Evolutionary conservation across 2,329 filamentous ascomycete genomes (phyloP).

Genomic region (Fusarium musae): DNA sequence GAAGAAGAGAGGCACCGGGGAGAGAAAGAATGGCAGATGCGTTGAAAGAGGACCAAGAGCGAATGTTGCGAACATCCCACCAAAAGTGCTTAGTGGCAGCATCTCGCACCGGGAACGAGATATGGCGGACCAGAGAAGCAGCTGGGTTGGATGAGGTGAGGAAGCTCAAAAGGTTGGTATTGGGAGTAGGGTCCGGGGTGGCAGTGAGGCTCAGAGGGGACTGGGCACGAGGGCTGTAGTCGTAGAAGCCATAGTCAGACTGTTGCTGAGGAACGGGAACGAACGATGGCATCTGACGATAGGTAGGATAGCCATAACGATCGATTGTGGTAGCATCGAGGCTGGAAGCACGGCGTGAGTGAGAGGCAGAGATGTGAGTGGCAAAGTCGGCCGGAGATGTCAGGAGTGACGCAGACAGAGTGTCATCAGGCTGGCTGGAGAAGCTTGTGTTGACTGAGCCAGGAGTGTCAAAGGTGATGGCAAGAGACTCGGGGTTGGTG

Average conservation of each 20-base stretch:
- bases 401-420: slow-evolving; percentile 62
- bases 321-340: slow-evolving; percentile 74
- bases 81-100: slow-evolving; percentile 85
- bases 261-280: slow-evolving; percentile 40
- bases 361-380: slow-evolving; percentile 49
- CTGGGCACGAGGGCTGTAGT: slow-evolving; percentile 58
- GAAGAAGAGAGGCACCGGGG: slow-evolving; percentile 76
- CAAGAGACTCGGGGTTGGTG: slow-evolving; percentile 69
- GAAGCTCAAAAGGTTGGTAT: slow-evolving; percentile 80
- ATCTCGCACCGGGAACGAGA: slow-evolving; percentile 74
- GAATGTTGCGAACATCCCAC: slow-evolving; percentile 93
- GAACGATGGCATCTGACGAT: slow-evolving; percentile 74
- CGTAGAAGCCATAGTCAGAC: slow-evolving; percentile 56
- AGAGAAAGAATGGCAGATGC: slow-evolving; percentile 76
- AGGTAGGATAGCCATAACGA: slow-evolving; percentile 85
- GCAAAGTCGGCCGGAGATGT: slow-evolving; percentile 72
- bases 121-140: slow-evolving; percentile 81
- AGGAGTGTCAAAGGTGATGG: slow-evolving; percentile 48
- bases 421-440: slow-evolving; percentile 49
- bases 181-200: slow-evolving; percentile 59
- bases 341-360: slow-evolving; percentile 70
- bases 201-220: slow-evolving; percentile 56
- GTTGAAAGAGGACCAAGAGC: slow-evolving; percentile 85
- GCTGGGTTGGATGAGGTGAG: slow-evolving; percentile 84
- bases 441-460: slow-evolving; percentile 52